Conservation (phyloP, 371 early-diverging fungal species). For the Dichotomocladium elegans region DNA sequence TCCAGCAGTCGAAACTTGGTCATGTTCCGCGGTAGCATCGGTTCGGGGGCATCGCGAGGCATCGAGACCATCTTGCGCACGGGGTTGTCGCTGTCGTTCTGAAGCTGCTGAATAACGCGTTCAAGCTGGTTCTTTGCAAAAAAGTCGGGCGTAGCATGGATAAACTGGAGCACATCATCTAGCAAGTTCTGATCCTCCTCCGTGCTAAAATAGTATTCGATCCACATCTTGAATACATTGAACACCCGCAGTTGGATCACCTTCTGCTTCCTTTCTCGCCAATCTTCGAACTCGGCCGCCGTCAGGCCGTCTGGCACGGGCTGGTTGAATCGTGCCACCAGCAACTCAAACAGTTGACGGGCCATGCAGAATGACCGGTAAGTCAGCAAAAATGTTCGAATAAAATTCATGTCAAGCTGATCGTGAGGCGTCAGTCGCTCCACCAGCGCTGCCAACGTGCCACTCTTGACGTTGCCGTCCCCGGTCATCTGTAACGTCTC, state of each 20-base stretch:
- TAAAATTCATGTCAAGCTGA: slow-evolving; percentile 65
- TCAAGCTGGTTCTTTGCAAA: slow-evolving; percentile 74
- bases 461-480: slow-evolving; percentile 82
- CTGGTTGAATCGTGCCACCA: slow-evolving; percentile 72
- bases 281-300: slow-evolving; percentile 60
- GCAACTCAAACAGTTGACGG: slow-evolving; percentile 61
- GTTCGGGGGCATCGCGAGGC: slow-evolving; percentile 54
- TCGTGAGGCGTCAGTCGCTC: slow-evolving; percentile 87
- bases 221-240: slow-evolving; percentile 82
- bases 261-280: slow-evolving; percentile 83
- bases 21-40: slow-evolving; percentile 66
- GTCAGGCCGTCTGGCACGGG: slow-evolving; percentile 67
- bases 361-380: slow-evolving; percentile 82
- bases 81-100: slow-evolving; percentile 38
- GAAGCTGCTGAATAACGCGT: slow-evolving; percentile 63
- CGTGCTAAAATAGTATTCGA: slow-evolving; percentile 80
- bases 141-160: slow-evolving; percentile 63
- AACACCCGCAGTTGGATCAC: slow-evolving; percentile 83
- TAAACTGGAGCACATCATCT: slow-evolving; percentile 54
- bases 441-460: slow-evolving; percentile 78
- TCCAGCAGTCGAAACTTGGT: slow-evolving; percentile 68
- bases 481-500: slow-evolving; percentile 75
- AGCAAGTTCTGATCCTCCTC: slow-evolving; percentile 60
- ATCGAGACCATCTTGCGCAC: slow-evolving; percentile 63
- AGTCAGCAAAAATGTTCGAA: slow-evolving; percentile 80